A percentile compares a stretch with the other conserved stretches of the same genome.
phyloP scores from a whole-genome alignment of 345 rosid species.

The Abelmoschus esculentus region DNA sequence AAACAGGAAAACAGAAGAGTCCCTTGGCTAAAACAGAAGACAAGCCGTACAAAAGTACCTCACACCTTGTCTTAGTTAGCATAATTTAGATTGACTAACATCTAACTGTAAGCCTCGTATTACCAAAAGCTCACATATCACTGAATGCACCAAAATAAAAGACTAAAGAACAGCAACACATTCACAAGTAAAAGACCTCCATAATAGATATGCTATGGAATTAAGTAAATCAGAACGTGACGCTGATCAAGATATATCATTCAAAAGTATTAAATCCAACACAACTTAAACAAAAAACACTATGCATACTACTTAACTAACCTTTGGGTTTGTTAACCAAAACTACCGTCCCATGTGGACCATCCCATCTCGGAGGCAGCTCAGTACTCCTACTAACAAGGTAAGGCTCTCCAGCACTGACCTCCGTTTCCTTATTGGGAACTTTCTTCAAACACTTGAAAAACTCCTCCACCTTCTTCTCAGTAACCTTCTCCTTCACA shows the following conservation, averaged over 20 bases:
- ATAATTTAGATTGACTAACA: background rate
- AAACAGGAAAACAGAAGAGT: conserved; percentile 3
- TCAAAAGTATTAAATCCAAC: background rate
- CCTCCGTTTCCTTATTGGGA: conserved; percentile 42
- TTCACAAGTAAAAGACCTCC: background rate
- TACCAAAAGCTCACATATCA: background rate
- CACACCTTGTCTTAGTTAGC: background rate
- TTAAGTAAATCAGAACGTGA: background rate
- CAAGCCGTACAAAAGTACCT: background rate
- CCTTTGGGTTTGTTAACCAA: conserved; percentile 96
- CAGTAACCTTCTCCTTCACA: conserved; percentile 35
- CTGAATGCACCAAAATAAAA: background rate
- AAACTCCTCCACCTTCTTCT: conserved; percentile 84
- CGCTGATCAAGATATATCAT: background rate
- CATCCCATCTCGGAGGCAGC: conserved; percentile 90
- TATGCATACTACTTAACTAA: conserved; percentile 17
- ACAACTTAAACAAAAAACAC: background rate
- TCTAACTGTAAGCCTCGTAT: conserved; percentile 1
- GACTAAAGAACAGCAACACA: background rate
- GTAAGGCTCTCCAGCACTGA: conserved; percentile 56
- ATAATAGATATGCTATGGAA: background rate
- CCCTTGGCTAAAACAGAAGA: background rate
- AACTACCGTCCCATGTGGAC: conserved; percentile 68
- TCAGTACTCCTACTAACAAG: conserved; percentile 58
- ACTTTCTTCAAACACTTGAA: conserved; percentile 81